phyloP scores from a whole-genome alignment of 1,284 basidiomycete genomes.

The Cutaneotrichosporon sp. region DNA sequence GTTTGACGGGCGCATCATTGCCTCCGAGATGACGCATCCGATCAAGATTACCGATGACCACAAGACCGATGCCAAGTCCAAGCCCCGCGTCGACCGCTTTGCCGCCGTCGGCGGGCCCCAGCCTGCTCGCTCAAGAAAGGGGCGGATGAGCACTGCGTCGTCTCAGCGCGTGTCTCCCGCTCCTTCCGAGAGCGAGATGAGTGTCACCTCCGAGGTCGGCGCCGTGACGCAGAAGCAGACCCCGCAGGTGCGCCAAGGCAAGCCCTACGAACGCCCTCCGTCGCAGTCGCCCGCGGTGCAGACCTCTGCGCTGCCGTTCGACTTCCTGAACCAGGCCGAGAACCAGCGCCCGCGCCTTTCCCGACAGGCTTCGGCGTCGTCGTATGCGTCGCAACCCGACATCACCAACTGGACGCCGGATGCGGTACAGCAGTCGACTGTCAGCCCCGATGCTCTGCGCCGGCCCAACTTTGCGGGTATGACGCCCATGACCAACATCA shows the following conservation, averaged over 20 bases:
- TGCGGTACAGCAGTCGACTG: slow-evolving; percentile 29
- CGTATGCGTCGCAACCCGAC: slow-evolving; percentile 23
- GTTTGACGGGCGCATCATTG: slow-evolving; percentile 75
- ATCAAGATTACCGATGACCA: slow-evolving; percentile 99
- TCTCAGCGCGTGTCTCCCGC: slow-evolving; percentile 42
- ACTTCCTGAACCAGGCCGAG: slow-evolving; percentile 21
- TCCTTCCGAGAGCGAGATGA: slow-evolving; percentile 45
- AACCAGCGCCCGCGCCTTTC: slow-evolving; percentile 29
- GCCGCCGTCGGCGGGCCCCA: slow-evolving; percentile 18
- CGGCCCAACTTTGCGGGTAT: slow-evolving; percentile 38
- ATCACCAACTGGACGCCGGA: slow-evolving; percentile 26
- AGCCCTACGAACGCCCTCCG: slow-evolving; percentile 48
- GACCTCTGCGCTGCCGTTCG: slow-evolving; percentile 30
- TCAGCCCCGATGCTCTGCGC: slow-evolving; percentile 42
- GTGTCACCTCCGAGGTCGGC: slow-evolving; percentile 47
- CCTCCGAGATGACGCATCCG: slow-evolving; percentile 78
- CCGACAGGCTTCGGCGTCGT: slow-evolving; percentile 35
- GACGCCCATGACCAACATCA: slow-evolving; percentile 20
- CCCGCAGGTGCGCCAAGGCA: slow-evolving; percentile 37
- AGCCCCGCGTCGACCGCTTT: slow-evolving; percentile 31
- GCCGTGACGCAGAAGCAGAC: slow-evolving; percentile 47
- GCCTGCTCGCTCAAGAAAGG: slow-evolving; percentile 38
- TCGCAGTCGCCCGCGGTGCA: slow-evolving; percentile 36
- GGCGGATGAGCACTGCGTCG: slow-evolving; percentile 42
- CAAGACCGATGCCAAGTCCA: slow-evolving; percentile 66